Percentiles rank a stretch among this genome's conserved stretches.
Conservation (phyloP, 2,329 filamentous ascomycete genomes). For the Emergomyces pasteurianus region DNA sequence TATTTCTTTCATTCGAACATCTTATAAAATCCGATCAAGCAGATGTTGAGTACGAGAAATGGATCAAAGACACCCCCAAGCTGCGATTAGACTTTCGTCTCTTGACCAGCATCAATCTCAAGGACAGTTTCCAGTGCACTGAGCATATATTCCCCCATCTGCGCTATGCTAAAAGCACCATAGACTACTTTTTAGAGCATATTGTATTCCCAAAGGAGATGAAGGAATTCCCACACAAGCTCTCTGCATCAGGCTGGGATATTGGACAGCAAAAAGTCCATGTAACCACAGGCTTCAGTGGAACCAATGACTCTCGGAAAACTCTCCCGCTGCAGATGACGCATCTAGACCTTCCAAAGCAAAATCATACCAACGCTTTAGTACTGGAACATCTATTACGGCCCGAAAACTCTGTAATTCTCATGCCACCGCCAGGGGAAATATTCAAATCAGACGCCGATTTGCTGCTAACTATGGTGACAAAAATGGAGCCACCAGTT, state of each 20-base stretch:
- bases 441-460: constrained; percentile 11
- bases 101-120: constrained; percentile 45
- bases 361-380: constrained; percentile 55
- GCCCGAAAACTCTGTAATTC: constrained; percentile 34
- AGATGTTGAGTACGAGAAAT: constrained; percentile 34
- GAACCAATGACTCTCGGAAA: constrained; percentile 53
- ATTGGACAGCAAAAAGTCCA: constrained; percentile 35
- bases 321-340: constrained; percentile 45
- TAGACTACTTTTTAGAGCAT: constrained; percentile 52
- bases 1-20: constrained; percentile 37
- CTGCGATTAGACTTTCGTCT: constrained; percentile 30
- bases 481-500: constrained; percentile 26
- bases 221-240: constrained; percentile 51
- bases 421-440: constrained; percentile 9
- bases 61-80: constrained; percentile 19
- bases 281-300: constrained; percentile 55
- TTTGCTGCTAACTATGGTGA: constrained; percentile 38
- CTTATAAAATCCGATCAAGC: constrained; percentile 43
- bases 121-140: constrained; percentile 40
- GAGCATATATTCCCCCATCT: constrained; percentile 43
- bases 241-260: constrained; percentile 58
- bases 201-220: constrained; percentile 51
- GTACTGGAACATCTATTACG: constrained; percentile 50
- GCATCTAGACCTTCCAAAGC: constrained; percentile 43
- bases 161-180: constrained; percentile 38